A percentile compares a stretch with the other conserved stretches of the same genome.
These are phyloP conservation scores for Oligophagozyma castellii DNA, from an alignment of 1,139 yeast species.

Conservation along the genomic window DNA sequence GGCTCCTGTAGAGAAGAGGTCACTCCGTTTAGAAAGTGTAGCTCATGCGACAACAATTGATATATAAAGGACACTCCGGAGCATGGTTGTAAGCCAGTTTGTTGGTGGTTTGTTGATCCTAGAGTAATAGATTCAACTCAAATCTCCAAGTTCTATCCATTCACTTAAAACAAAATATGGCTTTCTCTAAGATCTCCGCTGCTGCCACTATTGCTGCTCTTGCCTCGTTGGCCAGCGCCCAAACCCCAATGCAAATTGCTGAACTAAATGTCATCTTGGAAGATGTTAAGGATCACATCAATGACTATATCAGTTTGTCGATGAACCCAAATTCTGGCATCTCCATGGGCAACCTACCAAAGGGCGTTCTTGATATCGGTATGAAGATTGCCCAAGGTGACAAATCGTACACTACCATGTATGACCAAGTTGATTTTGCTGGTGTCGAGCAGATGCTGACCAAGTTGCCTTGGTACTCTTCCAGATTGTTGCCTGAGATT, in stretches of 20 bases:
- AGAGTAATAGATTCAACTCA: too few species aligned
- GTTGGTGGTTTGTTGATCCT: too few species aligned
- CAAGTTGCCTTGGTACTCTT: constrained; percentile 29
- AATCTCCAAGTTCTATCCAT: too few species aligned
- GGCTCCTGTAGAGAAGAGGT: too few species aligned
- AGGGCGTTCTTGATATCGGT: constrained; percentile 3
- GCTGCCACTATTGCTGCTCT: constrained; percentile 4
- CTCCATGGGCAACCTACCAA: constrained; percentile 3
- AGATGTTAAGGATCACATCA: constrained; percentile 2
- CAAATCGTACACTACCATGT: constrained; percentile 22
- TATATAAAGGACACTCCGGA: too few species aligned
- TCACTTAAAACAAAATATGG: constrained; percentile 4
- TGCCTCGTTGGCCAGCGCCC: constrained; percentile 6
- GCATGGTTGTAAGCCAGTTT: too few species aligned
- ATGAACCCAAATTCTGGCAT: constrained; percentile 2
- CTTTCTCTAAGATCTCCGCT: constrained; percentile 3
- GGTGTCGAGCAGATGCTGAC: constrained; percentile 25
- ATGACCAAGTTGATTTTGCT: constrained; percentile 11
- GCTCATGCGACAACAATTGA: too few species aligned
- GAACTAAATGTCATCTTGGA: constrained; percentile 3
- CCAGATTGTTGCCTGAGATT: constrained; percentile 14
- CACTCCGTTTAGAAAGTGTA: too few species aligned
- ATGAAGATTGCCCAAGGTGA: constrained; percentile 3
- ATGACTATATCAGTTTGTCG: constrained; percentile 3
- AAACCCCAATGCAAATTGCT: constrained; percentile 3